Conservation (phyloP, 805 yeast species). For the Metschnikowia orientalis region DNA sequence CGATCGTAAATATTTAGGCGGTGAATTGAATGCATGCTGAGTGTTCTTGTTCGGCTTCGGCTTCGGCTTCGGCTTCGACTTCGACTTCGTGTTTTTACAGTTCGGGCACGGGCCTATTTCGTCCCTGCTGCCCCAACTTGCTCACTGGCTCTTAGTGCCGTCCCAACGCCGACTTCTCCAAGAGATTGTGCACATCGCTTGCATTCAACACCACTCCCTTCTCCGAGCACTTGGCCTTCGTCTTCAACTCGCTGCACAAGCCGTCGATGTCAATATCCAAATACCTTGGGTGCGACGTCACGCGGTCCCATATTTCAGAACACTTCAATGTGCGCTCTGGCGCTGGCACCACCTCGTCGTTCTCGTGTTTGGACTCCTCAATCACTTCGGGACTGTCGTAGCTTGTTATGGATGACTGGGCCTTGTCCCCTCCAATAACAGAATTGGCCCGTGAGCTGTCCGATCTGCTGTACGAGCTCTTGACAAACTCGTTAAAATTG, state of each 20-base stretch:
- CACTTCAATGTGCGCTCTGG: slow-evolving; percentile 63
- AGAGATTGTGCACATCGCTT: slow-evolving; percentile 62
- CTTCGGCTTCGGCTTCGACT: too few relatives aligned
- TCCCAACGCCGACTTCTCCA: slow-evolving; percentile 26
- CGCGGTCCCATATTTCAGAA: slow-evolving; percentile 94
- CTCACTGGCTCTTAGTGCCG: slow-evolving; percentile 1
- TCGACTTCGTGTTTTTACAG: too few relatives aligned
- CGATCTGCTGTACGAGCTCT: slow-evolving; percentile 28
- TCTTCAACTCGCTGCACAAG: slow-evolving; percentile 79
- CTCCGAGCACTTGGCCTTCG: slow-evolving; percentile 94
- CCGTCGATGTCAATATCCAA: slow-evolving; percentile 93
- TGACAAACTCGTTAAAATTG: slow-evolving; percentile 37
- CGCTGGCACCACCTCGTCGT: slow-evolving; percentile 56
- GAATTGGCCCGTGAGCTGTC: slow-evolving; percentile 14
- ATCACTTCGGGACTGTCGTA: slow-evolving; percentile 14
- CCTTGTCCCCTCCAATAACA: slow-evolving; percentile 11
- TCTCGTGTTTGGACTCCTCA: slow-evolving; percentile 24
- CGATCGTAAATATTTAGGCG: too few relatives aligned
- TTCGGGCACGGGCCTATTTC: background rate
- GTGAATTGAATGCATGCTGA: too few relatives aligned
- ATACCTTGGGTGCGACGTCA: slow-evolving; percentile 89
- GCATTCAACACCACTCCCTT: slow-evolving; percentile 84
- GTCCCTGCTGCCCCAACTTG: background rate
- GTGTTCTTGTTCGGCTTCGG: too few relatives aligned
- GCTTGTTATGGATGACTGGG: slow-evolving; percentile 18